Percentiles rank a stretch among this genome's conserved stretches.
These are phyloP conservation scores for Flaveria bidentis DNA, from an alignment of 129 eudicot species.

Conservation along the genomic window DNA sequence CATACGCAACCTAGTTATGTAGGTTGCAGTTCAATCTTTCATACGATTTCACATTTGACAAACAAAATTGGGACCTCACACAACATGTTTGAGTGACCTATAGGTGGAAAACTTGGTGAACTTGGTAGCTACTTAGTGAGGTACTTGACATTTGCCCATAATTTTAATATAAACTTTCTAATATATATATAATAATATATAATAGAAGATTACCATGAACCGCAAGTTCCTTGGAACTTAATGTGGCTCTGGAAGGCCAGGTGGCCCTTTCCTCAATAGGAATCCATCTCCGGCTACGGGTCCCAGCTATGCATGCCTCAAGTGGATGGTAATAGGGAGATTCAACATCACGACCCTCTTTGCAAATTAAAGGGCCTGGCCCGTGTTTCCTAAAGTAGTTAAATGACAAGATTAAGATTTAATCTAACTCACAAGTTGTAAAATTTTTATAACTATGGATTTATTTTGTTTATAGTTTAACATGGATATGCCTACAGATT, in stretches of 20 bases:
- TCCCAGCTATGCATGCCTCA: slow-evolving; percentile 85
- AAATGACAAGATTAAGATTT: slow-evolving; percentile 19
- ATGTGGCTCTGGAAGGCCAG: slow-evolving; percentile 84
- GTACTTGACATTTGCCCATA: neutral
- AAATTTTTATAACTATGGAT: neutral
- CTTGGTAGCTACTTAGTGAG: neutral
- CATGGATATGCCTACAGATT: neutral
- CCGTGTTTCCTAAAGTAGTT: slow-evolving; percentile 58
- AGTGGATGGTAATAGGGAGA: slow-evolving; percentile 87
- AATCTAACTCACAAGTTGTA: slow-evolving; percentile 17
- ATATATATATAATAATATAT: neutral
- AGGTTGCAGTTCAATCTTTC: neutral
- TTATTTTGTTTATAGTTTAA: neutral
- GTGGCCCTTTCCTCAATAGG: slow-evolving; percentile 72
- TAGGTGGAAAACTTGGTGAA: neutral
- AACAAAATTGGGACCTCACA: neutral
- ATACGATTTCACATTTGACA: neutral
- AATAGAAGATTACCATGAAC: slow-evolving; percentile 53
- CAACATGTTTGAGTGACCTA: neutral
- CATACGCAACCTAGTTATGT: no score
- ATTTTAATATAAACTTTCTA: neutral
- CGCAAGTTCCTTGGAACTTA: slow-evolving; percentile 62
- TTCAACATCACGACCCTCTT: slow-evolving; percentile 79
- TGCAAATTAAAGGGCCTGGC: slow-evolving; percentile 65
- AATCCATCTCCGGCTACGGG: slow-evolving; percentile 89